A percentile compares a stretch with the other conserved stretches of the same genome.
Evolutionary conservation across 2,329 filamentous ascomycete genomes (phyloP).

Genomic region (Mollisia scopiformis): DNA sequence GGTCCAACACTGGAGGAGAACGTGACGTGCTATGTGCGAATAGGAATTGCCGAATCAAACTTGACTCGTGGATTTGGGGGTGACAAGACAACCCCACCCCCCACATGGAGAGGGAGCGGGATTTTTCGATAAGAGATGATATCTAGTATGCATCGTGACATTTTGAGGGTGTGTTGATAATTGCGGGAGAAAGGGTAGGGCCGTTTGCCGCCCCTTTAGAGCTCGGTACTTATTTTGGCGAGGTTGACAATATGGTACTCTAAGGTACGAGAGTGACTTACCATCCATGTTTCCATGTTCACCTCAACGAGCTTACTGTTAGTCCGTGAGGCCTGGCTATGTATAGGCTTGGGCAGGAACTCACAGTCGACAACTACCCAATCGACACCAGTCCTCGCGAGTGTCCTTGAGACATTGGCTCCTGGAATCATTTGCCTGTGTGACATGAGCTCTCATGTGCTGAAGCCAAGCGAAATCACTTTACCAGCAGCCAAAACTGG

Average conservation of each 20-base stretch:
- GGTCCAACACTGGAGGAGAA: neutral
- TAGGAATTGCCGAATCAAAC: neutral
- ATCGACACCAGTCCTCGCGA: slow-evolving; percentile 66
- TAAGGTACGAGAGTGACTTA: slow-evolving; percentile 33
- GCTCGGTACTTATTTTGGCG: neutral
- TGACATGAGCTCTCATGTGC: neutral
- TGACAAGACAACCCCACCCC: neutral
- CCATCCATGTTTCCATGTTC: slow-evolving; percentile 57
- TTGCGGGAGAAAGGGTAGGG: neutral
- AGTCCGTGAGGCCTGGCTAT: neutral
- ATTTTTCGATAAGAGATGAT: neutral
- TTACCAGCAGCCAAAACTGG: slow-evolving; percentile 57
- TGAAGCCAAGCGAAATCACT: neutral
- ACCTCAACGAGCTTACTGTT: slow-evolving; percentile 5
- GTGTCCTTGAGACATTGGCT: slow-evolving; percentile 58
- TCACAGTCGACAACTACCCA: slow-evolving; percentile 62
- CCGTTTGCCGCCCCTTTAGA: neutral
- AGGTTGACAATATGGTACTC: neutral
- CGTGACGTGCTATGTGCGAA: neutral
- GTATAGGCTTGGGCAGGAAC: neutral
- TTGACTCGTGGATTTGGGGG: neutral
- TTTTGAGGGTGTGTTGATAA: neutral
- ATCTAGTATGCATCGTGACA: neutral
- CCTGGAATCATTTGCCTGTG: slow-evolving; percentile 62
- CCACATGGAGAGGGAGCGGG: too few species aligned